phyloP scores from a whole-genome alignment of 441 rosid species.

The Theobroma grandiflorum region DNA sequence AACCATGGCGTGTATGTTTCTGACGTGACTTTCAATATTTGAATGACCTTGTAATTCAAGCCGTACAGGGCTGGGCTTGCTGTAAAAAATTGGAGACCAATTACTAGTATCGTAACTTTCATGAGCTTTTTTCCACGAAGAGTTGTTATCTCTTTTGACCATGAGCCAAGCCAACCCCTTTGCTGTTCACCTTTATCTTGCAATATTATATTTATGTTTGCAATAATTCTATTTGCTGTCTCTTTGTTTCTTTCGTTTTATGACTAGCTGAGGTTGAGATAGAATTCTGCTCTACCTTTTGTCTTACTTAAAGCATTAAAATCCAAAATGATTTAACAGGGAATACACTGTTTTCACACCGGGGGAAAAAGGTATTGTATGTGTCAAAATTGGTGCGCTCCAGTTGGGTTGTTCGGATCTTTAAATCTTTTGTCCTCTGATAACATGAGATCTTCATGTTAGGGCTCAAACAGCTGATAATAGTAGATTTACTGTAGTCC shows the following conservation, averaged over 20 bases:
- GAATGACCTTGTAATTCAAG: neutral
- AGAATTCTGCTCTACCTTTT: neutral
- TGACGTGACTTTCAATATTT: conserved; percentile 6
- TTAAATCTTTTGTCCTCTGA: neutral
- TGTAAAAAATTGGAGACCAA: neutral
- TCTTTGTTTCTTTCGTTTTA: conserved; percentile 3
- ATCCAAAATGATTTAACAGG: conserved; percentile 9
- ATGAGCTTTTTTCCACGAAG: conserved; percentile 19
- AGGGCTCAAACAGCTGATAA: neutral
- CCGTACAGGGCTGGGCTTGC: conserved; percentile 2
- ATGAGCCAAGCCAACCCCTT: neutral
- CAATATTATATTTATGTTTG: too few species aligned
- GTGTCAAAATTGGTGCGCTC: conserved; percentile 44
- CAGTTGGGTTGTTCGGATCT: conserved; percentile 33
- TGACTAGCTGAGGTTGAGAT: conserved; percentile 14
- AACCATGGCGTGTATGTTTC: neutral
- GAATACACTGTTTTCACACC: conserved; percentile 11
- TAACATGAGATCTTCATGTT: conserved; percentile 12
- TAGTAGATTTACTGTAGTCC: neutral
- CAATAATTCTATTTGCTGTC: neutral
- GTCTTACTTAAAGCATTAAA: conserved; percentile 12
- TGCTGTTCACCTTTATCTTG: neutral
- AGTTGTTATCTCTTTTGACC: conserved; percentile 28
- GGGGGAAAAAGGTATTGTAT: neutral
- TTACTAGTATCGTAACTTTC: neutral